Base-by-base conservation (phyloP, 1,284 basidiomycete species). In the Cerioporus squamosus region DNA sequence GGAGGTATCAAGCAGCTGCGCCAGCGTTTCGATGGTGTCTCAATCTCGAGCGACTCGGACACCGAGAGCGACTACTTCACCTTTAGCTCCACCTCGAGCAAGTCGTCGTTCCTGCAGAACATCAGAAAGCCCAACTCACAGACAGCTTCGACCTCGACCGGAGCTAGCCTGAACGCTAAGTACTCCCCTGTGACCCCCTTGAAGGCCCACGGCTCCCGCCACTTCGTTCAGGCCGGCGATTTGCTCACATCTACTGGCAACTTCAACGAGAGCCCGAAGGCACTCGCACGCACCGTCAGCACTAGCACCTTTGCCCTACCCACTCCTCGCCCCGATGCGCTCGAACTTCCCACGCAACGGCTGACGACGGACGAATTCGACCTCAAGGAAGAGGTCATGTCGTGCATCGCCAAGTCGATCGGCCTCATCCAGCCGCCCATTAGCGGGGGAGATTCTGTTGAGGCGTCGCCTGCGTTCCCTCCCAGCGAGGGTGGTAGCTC, bases 321-420 rank as follows among this genome's bases (percentile, higher is more conserved):
- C 5, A 64, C 55, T 4, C 50, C 62, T 5, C 58, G 64, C 14
- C 56, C 57, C 26, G 48, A 53, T 47, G 52, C 42, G 42, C 57
- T 39, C 55, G 54, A 54, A 5, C 49, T 53, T 15, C 53, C 46
- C 6, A 31, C 33, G 22, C 67, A 67, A 2, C 71, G 64, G 49
- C 48, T 77, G 33, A 63, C 74, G 15, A 72, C 72, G 1, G 84
- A 86, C 22, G 87, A 91, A 43, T 96, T 97, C 69, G 93, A 98
- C 69, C 83, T 99, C 38, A 87, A 93, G 44, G 93, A 95, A 64
- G 94, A 94, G 63, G 95, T 99, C 33, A 95, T 99, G 91, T 90
- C 91, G 5, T 97, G 94, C 74, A 97, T 99, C 59, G 95, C 96
- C 1, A 97, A 96, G 72, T 97, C 95, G 5, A 98, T 99, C 56